Evolutionary conservation across 345 rosid species (phyloP).

Genomic region (Trapa incisa): DNA sequence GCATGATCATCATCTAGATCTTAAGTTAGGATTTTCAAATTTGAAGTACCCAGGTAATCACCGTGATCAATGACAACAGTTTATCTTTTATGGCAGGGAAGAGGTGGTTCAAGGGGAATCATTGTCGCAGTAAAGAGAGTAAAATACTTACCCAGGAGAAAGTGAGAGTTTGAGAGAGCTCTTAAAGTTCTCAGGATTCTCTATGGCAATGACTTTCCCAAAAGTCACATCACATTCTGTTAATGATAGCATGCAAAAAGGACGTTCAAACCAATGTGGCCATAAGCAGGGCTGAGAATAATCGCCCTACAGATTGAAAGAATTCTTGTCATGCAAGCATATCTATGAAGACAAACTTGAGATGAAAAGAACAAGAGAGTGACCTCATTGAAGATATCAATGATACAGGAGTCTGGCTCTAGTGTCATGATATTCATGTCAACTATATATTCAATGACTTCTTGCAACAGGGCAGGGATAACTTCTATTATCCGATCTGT

Average conservation of each 20-base stretch:
- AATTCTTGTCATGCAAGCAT: background rate
- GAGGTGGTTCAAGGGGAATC: too few species aligned
- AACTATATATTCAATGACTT: conserved; percentile 54
- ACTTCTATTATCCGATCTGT: conserved; percentile 57
- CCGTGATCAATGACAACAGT: too few species aligned
- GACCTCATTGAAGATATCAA: conserved; percentile 82
- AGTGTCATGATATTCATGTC: conserved; percentile 38
- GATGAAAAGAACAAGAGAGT: background rate
- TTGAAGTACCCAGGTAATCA: too few species aligned
- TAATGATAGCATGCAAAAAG: conserved; percentile 53
- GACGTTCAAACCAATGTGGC: conserved; percentile 73
- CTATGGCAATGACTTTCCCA: conserved; percentile 44
- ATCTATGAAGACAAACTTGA: background rate
- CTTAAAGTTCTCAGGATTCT: conserved; percentile 66
- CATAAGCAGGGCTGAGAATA: conserved; percentile 72
- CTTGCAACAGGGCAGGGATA: conserved; percentile 65
- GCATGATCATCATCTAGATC: background rate
- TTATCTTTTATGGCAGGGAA: too few species aligned
- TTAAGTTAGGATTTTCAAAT: too few species aligned
- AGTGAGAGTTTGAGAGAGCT: conserved; percentile 76
- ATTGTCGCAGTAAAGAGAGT: background rate
- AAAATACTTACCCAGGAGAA: conserved; percentile 59
- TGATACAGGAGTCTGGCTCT: conserved; percentile 76
- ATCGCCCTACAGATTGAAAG: conserved; percentile 49
- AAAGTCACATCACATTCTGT: conserved; percentile 76